Conservation (phyloP, 345 rosid genomes). For the Physaria fendleri region DNA sequence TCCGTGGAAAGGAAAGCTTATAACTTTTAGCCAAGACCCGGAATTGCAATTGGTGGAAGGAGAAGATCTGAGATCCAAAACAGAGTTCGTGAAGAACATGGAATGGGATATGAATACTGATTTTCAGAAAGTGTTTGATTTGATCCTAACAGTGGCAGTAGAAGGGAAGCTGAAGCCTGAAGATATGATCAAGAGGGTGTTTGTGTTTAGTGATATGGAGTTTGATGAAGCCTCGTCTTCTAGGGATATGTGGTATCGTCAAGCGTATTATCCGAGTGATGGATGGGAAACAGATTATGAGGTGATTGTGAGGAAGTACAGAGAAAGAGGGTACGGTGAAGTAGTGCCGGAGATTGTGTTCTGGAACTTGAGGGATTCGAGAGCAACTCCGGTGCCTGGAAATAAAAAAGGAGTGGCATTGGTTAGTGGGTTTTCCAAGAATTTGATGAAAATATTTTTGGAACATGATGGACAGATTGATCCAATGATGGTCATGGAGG, state of each 20-base stretch:
- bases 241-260: constrained; percentile 32
- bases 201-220: constrained; percentile 72
- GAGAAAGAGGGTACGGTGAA: constrained; percentile 39
- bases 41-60: constrained; percentile 36
- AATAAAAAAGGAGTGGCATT: constrained; percentile 43
- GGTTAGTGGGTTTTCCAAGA: constrained; percentile 66
- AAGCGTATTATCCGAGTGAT: constrained; percentile 11
- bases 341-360: constrained; percentile 54
- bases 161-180: constrained; percentile 38
- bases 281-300: constrained; percentile 49
- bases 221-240: constrained; percentile 36
- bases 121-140: constrained; percentile 49
- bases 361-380: constrained; percentile 57
- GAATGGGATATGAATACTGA: constrained; percentile 30
- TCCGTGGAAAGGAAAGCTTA: constrained; percentile 63
- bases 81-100: constrained; percentile 37
- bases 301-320: constrained; percentile 36
- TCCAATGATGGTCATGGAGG: constrained; percentile 39
- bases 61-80: constrained; percentile 25
- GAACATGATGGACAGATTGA: constrained; percentile 32
- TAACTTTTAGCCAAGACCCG: constrained; percentile 44
- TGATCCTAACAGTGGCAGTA: constrained; percentile 41
- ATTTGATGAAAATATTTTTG: constrained; percentile 48
- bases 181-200: constrained; percentile 48
- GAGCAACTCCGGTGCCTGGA: constrained; percentile 39